Evolutionary conservation across 371 early-diverging fungal species (phyloP), one percentile per base, ranked within the genome.

Genomic region (Nematocida displodere): DNA sequence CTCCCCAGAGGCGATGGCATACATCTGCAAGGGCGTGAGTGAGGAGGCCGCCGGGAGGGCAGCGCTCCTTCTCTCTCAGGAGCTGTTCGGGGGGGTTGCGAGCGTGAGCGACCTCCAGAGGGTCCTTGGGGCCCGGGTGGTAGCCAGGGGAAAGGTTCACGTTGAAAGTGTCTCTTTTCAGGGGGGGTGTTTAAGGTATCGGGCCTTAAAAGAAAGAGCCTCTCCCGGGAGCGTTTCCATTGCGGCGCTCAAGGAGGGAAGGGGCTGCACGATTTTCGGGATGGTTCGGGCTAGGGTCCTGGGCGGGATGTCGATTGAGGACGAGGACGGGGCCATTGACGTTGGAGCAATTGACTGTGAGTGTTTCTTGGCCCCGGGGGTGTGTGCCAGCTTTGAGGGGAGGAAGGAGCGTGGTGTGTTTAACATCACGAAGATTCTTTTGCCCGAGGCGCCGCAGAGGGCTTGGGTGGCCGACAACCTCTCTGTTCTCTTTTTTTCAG

Each of bases 301-400:
- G 5, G 40, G 42, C 7, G 3, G 8, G 7, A 1, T 71, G 22
- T 37, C 36, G n/a, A 42, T 71, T 15, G 75, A 71, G 37, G 75
- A 71, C 33, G 61, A 61, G 56, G 63, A 58, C 22, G 58, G 58
- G 7, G 37, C 36, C 33, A 20, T 56, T 1, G 56, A 29, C 34
- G 13, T n/a, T 7, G 34, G 36, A 17, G 53, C 40, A 46, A n/a
- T 46, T 33, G n/a, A n/a, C 58, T 42, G 68, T 56, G 26, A 58
- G 44, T n/a, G 37, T n/a, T 61, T 71, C 39, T 11, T 71, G 22
- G 40, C 64, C 2, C 36, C 59, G 17, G 75, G 75, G 39, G 49
- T 71, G 0, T 71, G 75, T 62, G 48, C 46, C 15, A 62, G 61
- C 29, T 31, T 71, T 33, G 46, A 61, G 36, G 75, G 75, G 4